Evolutionary conservation across 768 basidiomycete genomes (phyloP).

Genomic region (Tulasnella sp.): DNA sequence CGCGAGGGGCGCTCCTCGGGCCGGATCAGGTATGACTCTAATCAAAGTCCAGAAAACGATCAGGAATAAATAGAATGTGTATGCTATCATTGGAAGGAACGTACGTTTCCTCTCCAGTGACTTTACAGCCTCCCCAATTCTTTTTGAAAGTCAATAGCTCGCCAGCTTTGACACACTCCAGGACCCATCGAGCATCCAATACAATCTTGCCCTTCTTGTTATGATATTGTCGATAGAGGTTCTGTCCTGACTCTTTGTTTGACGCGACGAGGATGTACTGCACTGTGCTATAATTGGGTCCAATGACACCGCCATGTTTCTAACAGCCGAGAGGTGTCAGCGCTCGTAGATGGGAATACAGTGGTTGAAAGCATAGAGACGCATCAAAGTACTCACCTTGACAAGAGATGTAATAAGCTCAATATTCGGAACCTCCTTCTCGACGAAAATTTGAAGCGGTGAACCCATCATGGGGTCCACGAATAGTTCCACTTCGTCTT

Average conservation of each 20-base stretch:
- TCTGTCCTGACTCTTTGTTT: slow-evolving; percentile 65
- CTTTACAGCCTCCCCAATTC: slow-evolving; percentile 72
- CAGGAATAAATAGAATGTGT: neutral
- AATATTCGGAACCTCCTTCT: slow-evolving; percentile 65
- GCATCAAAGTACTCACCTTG: slow-evolving; percentile 36
- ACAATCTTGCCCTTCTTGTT: slow-evolving; percentile 71
- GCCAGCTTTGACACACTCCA: slow-evolving; percentile 57
- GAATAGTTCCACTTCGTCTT: slow-evolving; percentile 38
- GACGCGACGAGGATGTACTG: slow-evolving; percentile 75
- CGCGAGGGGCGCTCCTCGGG: neutral
- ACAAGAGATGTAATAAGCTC: slow-evolving; percentile 50
- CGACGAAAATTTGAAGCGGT: slow-evolving; percentile 61
- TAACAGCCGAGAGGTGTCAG: slow-evolving; percentile 24
- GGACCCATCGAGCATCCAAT: slow-evolving; percentile 59
- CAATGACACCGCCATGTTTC: slow-evolving; percentile 67
- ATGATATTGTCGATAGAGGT: slow-evolving; percentile 63
- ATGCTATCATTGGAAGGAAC: slow-evolving; percentile 23
- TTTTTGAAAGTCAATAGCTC: slow-evolving; percentile 60
- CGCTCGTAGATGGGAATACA: neutral
- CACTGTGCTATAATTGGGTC: slow-evolving; percentile 64
- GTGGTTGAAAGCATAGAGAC: slow-evolving; percentile 6
- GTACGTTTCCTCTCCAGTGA: slow-evolving; percentile 61
- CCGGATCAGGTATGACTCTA: neutral
- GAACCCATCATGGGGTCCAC: slow-evolving; percentile 73
- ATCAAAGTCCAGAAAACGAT: neutral